Base-by-base conservation (phyloP, 2,329 filamentous ascomycete genomes). In the Colletotrichum siamense region DNA sequence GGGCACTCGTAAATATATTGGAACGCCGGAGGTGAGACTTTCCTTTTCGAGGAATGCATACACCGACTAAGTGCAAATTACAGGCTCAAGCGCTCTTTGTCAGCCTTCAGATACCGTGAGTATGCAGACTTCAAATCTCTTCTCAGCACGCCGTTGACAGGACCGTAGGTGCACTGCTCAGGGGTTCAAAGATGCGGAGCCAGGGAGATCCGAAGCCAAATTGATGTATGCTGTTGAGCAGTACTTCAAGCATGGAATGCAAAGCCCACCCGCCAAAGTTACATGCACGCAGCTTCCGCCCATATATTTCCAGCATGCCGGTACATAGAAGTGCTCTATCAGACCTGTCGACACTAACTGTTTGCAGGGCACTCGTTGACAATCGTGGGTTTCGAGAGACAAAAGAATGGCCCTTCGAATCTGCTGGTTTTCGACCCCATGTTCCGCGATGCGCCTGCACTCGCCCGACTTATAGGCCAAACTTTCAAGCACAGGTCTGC, bases 1-100 rank as follows among this genome's bases (percentile, higher is more conserved):
- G 78, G 93, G 93, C n/a, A 98, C 96, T 0, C 92, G 97, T 76
- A 99, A 98, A 84, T 99, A 97, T 82, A 99, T 99, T 79, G 96
- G 96, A 18, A 98, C 96, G 2, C 93, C 95, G 10, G 96, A 99
- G 88, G 95, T 95, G 87, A 79, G 82, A 63, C 55, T n/a, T n/a
- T 18, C 16, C 34, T 24, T 3, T 28, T 34, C 16, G 16, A 18
- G 15, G 12, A 63, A 16, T 24, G 8, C n/a, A 64, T 26, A 18
- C 15, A n/a, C 18, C 34, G 26, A 64, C 62, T 44, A 22, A 24
- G 22, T 18, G n/a, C 10, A 18, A 26, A 28, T n/a, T n/a, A 26
- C 74, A 96, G 94, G 95, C 95, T 8, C 92, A 96, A 83, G 95
- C 96, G 9, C 89, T 98, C 79, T 94, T 98, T 79, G 85, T 90